Evolutionary conservation across 2,329 filamentous ascomycete genomes (phyloP).

Genomic region (Alternaria novae-zelandiae): DNA sequence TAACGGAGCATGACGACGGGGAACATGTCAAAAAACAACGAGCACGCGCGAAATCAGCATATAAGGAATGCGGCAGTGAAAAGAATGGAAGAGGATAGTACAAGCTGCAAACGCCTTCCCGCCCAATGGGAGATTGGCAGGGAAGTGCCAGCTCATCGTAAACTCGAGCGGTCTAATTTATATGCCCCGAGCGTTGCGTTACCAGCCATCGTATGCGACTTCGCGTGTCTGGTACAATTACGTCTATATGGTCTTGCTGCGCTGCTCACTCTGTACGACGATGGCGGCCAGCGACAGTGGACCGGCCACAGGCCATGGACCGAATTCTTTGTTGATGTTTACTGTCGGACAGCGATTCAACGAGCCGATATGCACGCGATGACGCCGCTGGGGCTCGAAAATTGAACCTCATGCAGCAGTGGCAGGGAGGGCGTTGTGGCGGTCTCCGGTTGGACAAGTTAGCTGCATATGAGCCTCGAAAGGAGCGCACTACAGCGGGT

Average conservation of each 20-base stretch:
- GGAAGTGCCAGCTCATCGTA: constrained; percentile 41
- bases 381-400: constrained; percentile 26
- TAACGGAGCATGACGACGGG: constrained; percentile 47
- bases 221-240: constrained; percentile 30
- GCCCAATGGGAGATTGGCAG: constrained; percentile 41
- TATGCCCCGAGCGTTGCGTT: constrained; percentile 37
- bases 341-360: constrained; percentile 18
- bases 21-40: constrained; percentile 37
- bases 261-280: constrained; percentile 20
- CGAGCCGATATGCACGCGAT: constrained; percentile 30
- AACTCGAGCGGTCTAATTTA: constrained; percentile 41
- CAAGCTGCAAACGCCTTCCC: constrained; percentile 30
- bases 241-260: constrained; percentile 20
- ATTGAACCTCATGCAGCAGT: constrained; percentile 34
- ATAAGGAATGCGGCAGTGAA: constrained; percentile 38
- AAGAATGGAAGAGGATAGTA: constrained; percentile 37
- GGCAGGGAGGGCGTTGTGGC: constrained; percentile 40
- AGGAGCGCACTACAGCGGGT: constrained; percentile 17
- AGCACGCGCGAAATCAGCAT: constrained; percentile 46
- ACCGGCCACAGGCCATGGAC: constrained; percentile 20
- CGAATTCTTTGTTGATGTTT: constrained; percentile 10
- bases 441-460: constrained; percentile 39
- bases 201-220: constrained; percentile 32
- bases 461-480: constrained; percentile 32
- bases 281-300: constrained; percentile 22